These are phyloP conservation scores for Phyllostachys edulis DNA, from an alignment of 176 grass and related monocot genomes.

Conservation along the genomic window DNA sequence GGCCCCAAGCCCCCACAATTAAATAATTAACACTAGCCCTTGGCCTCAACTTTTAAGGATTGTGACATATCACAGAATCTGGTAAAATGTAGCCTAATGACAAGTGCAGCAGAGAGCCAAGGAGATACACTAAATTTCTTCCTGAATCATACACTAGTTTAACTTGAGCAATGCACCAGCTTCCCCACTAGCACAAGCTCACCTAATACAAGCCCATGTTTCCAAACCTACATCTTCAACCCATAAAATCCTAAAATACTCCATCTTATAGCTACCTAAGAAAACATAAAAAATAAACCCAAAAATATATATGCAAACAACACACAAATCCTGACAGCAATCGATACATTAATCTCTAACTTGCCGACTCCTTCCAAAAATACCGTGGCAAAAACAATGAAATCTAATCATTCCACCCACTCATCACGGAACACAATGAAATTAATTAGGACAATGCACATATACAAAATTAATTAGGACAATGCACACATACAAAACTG, in stretches of 20 bases:
- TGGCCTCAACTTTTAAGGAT: no score
- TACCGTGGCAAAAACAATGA: background rate
- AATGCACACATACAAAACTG: no score
- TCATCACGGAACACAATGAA: background rate
- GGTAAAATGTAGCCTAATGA: background rate
- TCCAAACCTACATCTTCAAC: background rate
- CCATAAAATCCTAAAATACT: background rate
- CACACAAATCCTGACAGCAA: background rate
- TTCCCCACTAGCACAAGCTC: background rate
- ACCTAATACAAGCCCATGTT: background rate
- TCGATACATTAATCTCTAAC: background rate
- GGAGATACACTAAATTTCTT: background rate
- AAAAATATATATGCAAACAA: background rate
- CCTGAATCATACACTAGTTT: background rate
- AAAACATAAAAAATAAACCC: background rate
- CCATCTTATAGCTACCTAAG: background rate
- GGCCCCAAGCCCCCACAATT: no score
- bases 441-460: no score
- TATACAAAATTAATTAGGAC: no score
- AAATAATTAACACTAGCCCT: no score
- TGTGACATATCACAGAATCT: background rate
- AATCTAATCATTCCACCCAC: background rate
- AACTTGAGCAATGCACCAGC: background rate
- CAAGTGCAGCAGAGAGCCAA: background rate
- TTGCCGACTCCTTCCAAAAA: background rate